A percentile compares a stretch with the other conserved stretches of the same genome.
Evolutionary conservation across 306 rosid species (phyloP).

Genomic region (Lupinus albus): DNA sequence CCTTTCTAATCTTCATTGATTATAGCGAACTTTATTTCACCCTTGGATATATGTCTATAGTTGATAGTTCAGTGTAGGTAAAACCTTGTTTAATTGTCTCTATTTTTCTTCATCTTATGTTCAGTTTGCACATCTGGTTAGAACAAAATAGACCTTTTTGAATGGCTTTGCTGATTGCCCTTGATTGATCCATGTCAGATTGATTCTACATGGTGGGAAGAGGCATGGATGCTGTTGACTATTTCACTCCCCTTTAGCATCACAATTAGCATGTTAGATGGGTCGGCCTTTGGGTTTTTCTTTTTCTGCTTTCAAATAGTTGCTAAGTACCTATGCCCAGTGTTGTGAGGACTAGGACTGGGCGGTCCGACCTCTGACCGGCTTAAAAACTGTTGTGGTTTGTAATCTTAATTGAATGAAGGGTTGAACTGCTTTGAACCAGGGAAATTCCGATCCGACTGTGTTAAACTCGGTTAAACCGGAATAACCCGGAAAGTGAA

Average conservation of each 20-base stretch:
- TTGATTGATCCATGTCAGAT: constrained; percentile 11
- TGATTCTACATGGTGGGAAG: not conserved
- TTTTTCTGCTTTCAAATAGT: not conserved
- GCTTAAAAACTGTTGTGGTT: no score
- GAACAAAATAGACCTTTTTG: not conserved
- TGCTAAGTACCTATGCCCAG: no score
- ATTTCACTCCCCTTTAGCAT: not conserved
- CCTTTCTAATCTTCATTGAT: constrained; percentile 25
- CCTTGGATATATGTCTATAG: not conserved
- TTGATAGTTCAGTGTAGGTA: constrained; percentile 6
- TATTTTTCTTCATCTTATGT: constrained; percentile 12
- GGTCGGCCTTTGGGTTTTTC: not conserved
- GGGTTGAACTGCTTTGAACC: no score
- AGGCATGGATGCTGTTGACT: not conserved
- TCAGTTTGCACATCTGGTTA: constrained; percentile 12
- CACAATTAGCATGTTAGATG: not conserved
- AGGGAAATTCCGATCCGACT: no score
- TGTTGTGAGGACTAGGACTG: no score
- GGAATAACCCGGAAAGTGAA: no score
- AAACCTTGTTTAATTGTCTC: not conserved
- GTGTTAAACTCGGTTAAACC: no score
- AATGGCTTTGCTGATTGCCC: not conserved
- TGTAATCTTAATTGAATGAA: no score
- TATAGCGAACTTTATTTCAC: not conserved
- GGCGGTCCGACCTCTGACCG: no score